Evolutionary conservation across 352 stramenopile genomes (phyloP).

Genomic region (Globisporangium spiculum): DNA sequence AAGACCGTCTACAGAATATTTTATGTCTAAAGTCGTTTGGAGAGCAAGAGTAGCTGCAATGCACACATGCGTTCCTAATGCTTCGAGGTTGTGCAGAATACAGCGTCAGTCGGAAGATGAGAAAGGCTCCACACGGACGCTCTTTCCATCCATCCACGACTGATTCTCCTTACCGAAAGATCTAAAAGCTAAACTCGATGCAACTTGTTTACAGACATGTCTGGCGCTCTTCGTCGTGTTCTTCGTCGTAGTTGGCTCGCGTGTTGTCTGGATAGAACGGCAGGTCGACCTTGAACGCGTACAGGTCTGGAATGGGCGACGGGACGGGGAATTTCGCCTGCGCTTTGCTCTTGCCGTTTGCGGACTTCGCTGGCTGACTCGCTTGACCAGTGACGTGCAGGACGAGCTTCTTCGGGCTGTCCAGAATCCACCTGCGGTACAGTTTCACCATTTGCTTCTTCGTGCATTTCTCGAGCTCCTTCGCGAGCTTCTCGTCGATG

Average conservation of each 20-base stretch:
- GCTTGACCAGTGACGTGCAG: conserved; percentile 64
- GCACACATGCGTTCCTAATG: neutral
- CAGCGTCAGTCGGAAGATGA: neutral
- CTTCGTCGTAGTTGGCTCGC: conserved; percentile 17
- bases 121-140: neutral
- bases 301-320: conserved; percentile 50
- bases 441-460: conserved; percentile 59
- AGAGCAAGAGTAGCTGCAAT: neutral
- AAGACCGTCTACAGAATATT: conserved; percentile 94
- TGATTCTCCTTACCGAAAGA: neutral
- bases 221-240: conserved; percentile 4
- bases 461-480: conserved; percentile 63
- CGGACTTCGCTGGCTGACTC: conserved; percentile 35
- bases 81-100: neutral
- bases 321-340: conserved; percentile 17
- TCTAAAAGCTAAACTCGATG: neutral
- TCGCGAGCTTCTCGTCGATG: conserved; percentile 68
- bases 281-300: conserved; percentile 61
- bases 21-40: conserved; percentile 66
- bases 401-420: conserved; percentile 59
- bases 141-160: neutral
- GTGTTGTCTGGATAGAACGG: conserved; percentile 50
- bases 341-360: conserved; percentile 31
- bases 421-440: conserved; percentile 65
- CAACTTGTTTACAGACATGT: conserved; percentile 16